These are phyloP conservation scores for Trichoderma orchidacearum DNA, from an alignment of 495 filamentous ascomycete genomes.

Conservation along the genomic window DNA sequence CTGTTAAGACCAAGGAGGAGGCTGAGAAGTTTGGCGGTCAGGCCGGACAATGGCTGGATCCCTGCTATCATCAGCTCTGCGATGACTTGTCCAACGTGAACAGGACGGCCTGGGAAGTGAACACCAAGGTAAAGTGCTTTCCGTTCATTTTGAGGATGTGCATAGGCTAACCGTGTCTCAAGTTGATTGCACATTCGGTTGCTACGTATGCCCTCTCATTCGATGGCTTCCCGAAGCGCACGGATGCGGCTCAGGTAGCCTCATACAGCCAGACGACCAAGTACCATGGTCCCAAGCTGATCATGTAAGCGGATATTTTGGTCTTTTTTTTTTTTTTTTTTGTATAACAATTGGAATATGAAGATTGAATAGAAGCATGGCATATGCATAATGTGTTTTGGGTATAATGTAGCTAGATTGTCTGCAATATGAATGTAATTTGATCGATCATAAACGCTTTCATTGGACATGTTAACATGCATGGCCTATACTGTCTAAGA, in stretches of 20 bases:
- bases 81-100: slow-evolving; percentile 36
- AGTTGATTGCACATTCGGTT: slow-evolving; percentile 42
- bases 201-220: slow-evolving; percentile 39
- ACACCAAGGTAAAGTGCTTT: slow-evolving; percentile 30
- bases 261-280: slow-evolving; percentile 4
- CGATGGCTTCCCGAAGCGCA: slow-evolving; percentile 36
- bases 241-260: slow-evolving; percentile 4
- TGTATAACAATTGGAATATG: not conserved
- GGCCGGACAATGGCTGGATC: slow-evolving; percentile 37
- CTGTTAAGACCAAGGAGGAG: slow-evolving; percentile 39
- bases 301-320: not conserved
- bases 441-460: too few relatives aligned
- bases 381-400: too few relatives aligned
- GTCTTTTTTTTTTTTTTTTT: not conserved
- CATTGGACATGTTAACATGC: too few relatives aligned
- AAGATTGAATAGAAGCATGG: not conserved
- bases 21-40: slow-evolving; percentile 36
- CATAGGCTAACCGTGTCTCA: not conserved
- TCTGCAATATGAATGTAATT: too few relatives aligned
- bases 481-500: too few relatives aligned
- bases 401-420: too few relatives aligned
- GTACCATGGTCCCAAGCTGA: not conserved
- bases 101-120: slow-evolving; percentile 37
- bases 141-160: not conserved
- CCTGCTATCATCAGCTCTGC: slow-evolving; percentile 42